Percentiles rank a stretch among this genome's conserved stretches.
Evolutionary conservation across 352 stramenopile genomes (phyloP).

Genomic region (Phytopythium boreale): DNA sequence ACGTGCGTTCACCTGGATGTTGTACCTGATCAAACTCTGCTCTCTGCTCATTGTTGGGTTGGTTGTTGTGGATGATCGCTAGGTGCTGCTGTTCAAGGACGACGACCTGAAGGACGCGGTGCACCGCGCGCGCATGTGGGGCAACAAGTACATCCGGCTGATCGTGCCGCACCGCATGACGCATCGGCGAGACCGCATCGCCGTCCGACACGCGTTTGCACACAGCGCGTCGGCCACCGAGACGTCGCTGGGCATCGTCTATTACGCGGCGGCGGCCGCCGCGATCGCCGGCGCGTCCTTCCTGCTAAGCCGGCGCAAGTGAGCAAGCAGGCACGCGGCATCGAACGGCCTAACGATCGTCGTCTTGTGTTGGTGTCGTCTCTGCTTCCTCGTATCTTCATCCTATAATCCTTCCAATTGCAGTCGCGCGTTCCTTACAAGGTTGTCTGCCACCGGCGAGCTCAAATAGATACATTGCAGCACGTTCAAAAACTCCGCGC

Average conservation of each 20-base stretch:
- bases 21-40: neutral
- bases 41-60: neutral
- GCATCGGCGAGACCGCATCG: conserved; percentile 10
- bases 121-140: conserved; percentile 67
- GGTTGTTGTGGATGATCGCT: neutral
- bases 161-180: conserved; percentile 53
- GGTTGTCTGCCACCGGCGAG: neutral
- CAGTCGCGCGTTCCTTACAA: neutral
- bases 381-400: neutral
- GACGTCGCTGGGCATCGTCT: conserved; percentile 65
- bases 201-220: conserved; percentile 35
- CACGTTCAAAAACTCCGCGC: neutral
- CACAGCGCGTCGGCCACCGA: conserved; percentile 31
- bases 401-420: neutral
- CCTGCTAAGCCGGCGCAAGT: conserved; percentile 71
- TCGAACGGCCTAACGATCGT: neutral
- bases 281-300: conserved; percentile 78
- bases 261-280: conserved; percentile 71
- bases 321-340: conserved; percentile 12
- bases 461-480: neutral
- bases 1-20: conserved; percentile 31
- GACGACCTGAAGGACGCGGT: conserved; percentile 81
- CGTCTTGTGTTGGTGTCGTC: neutral
- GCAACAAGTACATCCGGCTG: conserved; percentile 83
- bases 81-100: conserved; percentile 79